These are phyloP conservation scores for Hypsizygus marmoreus DNA, from an alignment of 768 basidiomycete species.

Conservation along the genomic window DNA sequence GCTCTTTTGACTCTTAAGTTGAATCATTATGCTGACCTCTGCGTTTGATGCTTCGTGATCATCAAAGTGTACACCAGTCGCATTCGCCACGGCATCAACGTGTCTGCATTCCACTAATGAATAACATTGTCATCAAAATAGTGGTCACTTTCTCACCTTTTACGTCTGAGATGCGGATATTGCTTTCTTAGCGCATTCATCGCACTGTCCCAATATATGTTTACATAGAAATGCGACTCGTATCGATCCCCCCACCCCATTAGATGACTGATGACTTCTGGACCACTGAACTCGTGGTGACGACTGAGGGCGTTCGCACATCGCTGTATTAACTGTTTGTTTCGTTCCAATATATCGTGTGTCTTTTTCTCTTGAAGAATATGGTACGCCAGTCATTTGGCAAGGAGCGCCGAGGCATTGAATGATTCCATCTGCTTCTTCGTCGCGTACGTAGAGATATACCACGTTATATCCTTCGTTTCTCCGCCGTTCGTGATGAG, in stretches of 20 bases:
- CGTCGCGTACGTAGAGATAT: constrained; percentile 37
- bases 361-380: constrained; percentile 6
- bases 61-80: too few species aligned
- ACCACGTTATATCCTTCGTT: constrained; percentile 35
- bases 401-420: constrained; percentile 40
- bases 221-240: constrained; percentile 34
- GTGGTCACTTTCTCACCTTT: constrained; percentile 2
- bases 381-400: constrained; percentile 30
- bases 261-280: constrained; percentile 36
- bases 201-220: constrained; percentile 32
- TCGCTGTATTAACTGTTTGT: constrained; percentile 30
- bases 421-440: constrained; percentile 38
- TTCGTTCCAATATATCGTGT: constrained; percentile 15
- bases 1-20: too few species aligned
- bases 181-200: constrained; percentile 9
- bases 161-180: constrained; percentile 7
- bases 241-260: constrained; percentile 43
- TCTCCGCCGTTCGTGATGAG: constrained; percentile 33
- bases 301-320: constrained; percentile 32
- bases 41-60: too few species aligned
- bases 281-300: constrained; percentile 37
- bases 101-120: not conserved
- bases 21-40: too few species aligned
- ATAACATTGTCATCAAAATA: not conserved
- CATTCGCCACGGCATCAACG: too few species aligned